Evolutionary conservation across 2,329 filamentous ascomycete species (phyloP).

Genomic region (Fusarium sp.): DNA sequence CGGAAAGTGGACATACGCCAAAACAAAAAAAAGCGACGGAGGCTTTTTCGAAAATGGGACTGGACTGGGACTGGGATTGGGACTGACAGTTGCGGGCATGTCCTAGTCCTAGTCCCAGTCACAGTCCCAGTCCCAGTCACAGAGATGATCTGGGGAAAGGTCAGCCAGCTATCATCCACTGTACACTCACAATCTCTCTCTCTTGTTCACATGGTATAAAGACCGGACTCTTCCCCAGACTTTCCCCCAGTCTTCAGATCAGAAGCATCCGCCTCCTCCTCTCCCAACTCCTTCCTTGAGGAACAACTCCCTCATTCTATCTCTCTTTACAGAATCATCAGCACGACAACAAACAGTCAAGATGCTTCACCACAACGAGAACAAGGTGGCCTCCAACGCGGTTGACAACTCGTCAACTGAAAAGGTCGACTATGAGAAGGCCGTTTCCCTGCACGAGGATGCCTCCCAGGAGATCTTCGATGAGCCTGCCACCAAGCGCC

Average conservation of each 20-base stretch:
- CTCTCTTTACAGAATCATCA: neutral
- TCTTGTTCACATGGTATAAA: conserved; percentile 35
- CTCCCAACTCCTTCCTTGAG: conserved; percentile 32
- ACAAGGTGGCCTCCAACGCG: conserved; percentile 25
- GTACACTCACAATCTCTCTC: neutral
- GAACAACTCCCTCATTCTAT: conserved; percentile 20
- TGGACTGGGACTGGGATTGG: conserved; percentile 17
- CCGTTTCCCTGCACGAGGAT: conserved; percentile 46
- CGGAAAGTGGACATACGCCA: conserved; percentile 24
- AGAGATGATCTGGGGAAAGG: conserved; percentile 32
- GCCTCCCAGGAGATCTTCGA: conserved; percentile 49
- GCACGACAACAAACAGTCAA: conserved; percentile 12
- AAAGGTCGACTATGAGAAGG: conserved; percentile 48
- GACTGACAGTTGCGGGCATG: conserved; percentile 22
- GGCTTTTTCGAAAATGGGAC: conserved; percentile 31
- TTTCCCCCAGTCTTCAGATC: conserved; percentile 38
- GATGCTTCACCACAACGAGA: conserved; percentile 38
- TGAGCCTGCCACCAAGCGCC: conserved; percentile 59
- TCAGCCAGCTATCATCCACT: conserved; percentile 3
- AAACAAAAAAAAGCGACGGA: conserved; percentile 22
- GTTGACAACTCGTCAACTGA: conserved; percentile 47
- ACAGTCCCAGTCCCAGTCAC: neutral
- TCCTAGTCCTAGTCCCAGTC: neutral
- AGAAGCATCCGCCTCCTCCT: conserved; percentile 43
- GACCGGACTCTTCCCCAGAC: conserved; percentile 43